Conservation (phyloP, 176 grass and related monocot species). For the Carex kokanica region DNA sequence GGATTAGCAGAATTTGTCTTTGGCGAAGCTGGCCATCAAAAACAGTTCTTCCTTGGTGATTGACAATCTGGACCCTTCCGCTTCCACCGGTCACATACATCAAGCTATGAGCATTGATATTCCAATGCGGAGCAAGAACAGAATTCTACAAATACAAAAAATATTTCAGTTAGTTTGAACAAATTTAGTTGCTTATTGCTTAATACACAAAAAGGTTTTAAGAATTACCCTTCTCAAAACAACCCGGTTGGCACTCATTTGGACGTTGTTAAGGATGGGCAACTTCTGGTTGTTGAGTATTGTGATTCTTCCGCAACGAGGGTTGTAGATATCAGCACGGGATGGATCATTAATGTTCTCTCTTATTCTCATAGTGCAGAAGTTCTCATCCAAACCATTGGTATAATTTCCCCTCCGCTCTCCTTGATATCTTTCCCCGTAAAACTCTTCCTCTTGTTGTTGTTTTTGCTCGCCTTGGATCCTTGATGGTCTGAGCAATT, state of each 20-base stretch:
- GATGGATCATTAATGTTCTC: conserved; percentile 34
- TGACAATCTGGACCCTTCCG: conserved; percentile 14
- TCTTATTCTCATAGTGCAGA: conserved; percentile 25
- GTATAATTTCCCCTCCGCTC: neutral
- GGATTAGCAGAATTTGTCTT: conserved; percentile 33
- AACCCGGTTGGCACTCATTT: conserved; percentile 38
- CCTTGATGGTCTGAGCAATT: neutral
- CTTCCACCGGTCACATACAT: conserved; percentile 33
- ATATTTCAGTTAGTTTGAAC: neutral
- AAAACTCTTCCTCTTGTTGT: no score
- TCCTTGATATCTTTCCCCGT: neutral
- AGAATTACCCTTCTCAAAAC: conserved; percentile 27
- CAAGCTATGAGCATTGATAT: conserved; percentile 40
- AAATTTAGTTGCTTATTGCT: neutral
- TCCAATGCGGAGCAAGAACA: conserved; percentile 19
- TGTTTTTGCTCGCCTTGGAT: neutral
- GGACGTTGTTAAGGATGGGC: conserved; percentile 28
- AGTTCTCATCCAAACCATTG: conserved; percentile 36
- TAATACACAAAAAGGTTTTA: neutral
- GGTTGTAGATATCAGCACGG: conserved; percentile 34
- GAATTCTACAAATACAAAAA: conserved; percentile 19
- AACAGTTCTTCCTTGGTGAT: conserved; percentile 6
- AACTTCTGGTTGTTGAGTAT: conserved; percentile 38
- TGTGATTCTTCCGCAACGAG: conserved; percentile 27
- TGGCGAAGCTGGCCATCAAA: conserved; percentile 26